phyloP scores from a whole-genome alignment of 345 rosid genomes.

The Hibiscus syriacus region DNA sequence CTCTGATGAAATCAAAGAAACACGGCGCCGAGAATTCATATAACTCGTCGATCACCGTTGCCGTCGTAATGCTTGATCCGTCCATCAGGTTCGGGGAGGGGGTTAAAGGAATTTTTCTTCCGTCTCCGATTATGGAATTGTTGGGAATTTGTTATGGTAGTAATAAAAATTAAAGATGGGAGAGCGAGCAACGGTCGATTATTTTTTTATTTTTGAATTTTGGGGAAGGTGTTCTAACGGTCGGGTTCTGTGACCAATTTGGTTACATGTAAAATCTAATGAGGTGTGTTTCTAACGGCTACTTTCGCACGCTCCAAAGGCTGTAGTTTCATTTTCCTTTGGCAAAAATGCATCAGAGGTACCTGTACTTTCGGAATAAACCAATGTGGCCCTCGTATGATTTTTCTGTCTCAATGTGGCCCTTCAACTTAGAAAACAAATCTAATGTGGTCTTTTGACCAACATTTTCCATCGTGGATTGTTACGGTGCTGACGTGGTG shows the following conservation, averaged over 20 bases:
- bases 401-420: no score
- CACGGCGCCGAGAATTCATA: constrained; percentile 91
- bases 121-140: background rate
- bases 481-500: no score
- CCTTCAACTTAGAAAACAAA: no score
- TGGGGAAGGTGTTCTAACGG: constrained; percentile 29
- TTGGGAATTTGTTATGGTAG: background rate
- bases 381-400: no score
- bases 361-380: no score
- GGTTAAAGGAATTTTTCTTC: background rate
- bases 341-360: no score
- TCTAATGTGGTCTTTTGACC: no score
- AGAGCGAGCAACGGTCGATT: constrained; percentile 61
- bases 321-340: constrained; percentile 16
- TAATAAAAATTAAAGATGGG: background rate
- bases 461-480: no score
- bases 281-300: constrained; percentile 41
- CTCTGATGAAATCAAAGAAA: constrained; percentile 72
- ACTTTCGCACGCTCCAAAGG: constrained; percentile 20
- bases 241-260: constrained; percentile 5
- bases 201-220: constrained; percentile 10
- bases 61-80: background rate
- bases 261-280: background rate
- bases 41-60: constrained; percentile 43
- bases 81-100: background rate